Conservation (phyloP, 352 stramenopile genomes). For the Blastocystis sp. region DNA sequence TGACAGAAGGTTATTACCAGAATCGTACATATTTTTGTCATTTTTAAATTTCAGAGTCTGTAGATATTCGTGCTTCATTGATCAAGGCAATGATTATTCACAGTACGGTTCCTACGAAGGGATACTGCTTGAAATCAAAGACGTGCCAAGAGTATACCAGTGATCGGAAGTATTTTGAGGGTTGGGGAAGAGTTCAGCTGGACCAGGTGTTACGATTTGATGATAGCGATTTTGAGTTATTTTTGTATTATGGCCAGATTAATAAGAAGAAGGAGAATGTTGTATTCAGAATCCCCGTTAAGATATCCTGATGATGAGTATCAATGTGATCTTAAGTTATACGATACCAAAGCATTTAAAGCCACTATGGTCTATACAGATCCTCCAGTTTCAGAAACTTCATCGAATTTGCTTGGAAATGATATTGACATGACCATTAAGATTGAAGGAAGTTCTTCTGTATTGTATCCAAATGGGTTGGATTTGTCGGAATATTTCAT, state of each 20-base stretch:
- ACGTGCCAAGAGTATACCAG: not conserved
- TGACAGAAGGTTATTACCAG: conserved; percentile 22
- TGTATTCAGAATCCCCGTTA: not conserved
- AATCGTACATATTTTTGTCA: not conserved
- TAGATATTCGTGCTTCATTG: conserved; percentile 27
- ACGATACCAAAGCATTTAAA: not conserved
- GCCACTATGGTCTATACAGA: conserved; percentile 40
- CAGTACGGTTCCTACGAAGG: not conserved
- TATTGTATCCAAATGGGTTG: conserved; percentile 12
- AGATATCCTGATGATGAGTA: not conserved
- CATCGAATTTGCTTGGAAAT: not conserved
- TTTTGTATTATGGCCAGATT: conserved; percentile 49
- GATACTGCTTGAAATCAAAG: not conserved
- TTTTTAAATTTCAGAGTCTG: not conserved
- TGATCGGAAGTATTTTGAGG: not conserved
- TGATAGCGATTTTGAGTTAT: conserved; percentile 50
- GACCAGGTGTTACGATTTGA: conserved; percentile 16
- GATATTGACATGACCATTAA: conserved; percentile 2
- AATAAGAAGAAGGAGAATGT: conserved; percentile 1
- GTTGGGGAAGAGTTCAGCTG: conserved; percentile 3
- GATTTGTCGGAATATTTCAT: not conserved
- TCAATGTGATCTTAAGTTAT: not conserved
- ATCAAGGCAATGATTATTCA: conserved; percentile 30
- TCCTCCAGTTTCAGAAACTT: not conserved
- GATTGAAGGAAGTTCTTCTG: not conserved